phyloP scores from a whole-genome alignment of 1,284 basidiomycete genomes.

The Ustilago tritici region DNA sequence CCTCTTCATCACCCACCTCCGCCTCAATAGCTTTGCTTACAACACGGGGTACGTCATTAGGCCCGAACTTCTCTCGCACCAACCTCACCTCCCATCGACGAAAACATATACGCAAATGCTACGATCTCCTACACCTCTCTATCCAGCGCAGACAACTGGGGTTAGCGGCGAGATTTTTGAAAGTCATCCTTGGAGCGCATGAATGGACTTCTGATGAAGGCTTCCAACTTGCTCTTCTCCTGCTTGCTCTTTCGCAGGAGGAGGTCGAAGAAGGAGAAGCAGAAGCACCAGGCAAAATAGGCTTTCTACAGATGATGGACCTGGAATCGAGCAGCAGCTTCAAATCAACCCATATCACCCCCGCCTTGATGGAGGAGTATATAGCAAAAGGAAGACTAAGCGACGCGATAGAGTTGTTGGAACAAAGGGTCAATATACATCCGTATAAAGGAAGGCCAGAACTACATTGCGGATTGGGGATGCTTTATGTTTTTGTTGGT shows the following conservation, averaged over 20 bases:
- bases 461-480: constrained; percentile 29
- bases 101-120: constrained; percentile 28
- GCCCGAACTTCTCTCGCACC: constrained; percentile 6
- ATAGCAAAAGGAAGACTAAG: constrained; percentile 14
- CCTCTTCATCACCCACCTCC: constrained; percentile 22
- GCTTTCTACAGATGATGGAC: constrained; percentile 23
- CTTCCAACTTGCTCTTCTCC: constrained; percentile 12
- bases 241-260: not conserved
- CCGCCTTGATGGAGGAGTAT: constrained; percentile 23
- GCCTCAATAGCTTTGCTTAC: constrained; percentile 21
- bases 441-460: constrained; percentile 31
- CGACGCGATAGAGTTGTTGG: constrained; percentile 36
- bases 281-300: not conserved
- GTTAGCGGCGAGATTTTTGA: constrained; percentile 21
- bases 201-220: constrained; percentile 32
- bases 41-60: not conserved
- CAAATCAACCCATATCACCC: constrained; percentile 18
- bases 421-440: constrained; percentile 27
- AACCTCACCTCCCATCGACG: constrained; percentile 21
- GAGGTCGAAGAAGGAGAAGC: not conserved
- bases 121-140: constrained; percentile 25
- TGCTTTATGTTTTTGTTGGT: constrained; percentile 39
- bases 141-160: constrained; percentile 16
- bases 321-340: constrained; percentile 15
- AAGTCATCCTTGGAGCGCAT: constrained; percentile 25